Evolutionary conservation across 768 basidiomycete species (phyloP).

Genomic region (Leucocoprinus leucothites): DNA sequence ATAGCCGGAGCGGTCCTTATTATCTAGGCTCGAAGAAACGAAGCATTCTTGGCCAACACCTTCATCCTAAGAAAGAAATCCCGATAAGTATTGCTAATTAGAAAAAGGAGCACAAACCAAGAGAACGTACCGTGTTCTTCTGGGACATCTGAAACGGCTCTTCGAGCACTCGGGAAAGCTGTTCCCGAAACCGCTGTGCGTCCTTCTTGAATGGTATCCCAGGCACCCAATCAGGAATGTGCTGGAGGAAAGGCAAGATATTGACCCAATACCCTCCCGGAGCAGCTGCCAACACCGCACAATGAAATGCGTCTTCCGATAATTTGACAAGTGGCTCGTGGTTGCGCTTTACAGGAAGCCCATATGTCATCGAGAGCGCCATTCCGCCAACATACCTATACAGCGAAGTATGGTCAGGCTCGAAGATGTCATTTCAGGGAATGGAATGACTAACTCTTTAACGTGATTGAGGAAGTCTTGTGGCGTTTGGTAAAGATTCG

Average conservation of each 20-base stretch:
- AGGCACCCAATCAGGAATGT: slow-evolving; percentile 6
- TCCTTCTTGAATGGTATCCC: not conserved
- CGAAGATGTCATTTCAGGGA: not conserved
- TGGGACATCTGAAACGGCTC: not conserved
- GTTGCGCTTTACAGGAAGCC: not conserved
- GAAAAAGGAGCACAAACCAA: slow-evolving; percentile 11
- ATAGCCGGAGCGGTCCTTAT: too few species aligned
- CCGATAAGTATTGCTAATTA: too few species aligned
- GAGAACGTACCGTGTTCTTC: slow-evolving; percentile 5
- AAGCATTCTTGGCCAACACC: too few species aligned
- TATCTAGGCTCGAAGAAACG: too few species aligned
- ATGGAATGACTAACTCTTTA: not conserved
- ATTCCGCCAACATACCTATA: slow-evolving; percentile 1
- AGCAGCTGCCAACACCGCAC: not conserved
- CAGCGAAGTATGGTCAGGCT: not conserved
- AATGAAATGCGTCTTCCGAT: not conserved
- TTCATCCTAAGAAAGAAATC: too few species aligned
- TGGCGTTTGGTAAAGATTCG: not conserved
- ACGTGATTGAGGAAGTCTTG: too few species aligned
- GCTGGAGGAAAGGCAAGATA: not conserved
- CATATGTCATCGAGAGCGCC: not conserved
- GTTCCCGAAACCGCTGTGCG: not conserved
- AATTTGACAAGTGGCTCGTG: not conserved
- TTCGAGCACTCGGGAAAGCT: not conserved
- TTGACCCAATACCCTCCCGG: slow-evolving; percentile 2